Percentiles rank a stretch among this genome's conserved stretches.
Conservation (phyloP, 208 protist genomes). For the Crithidia bombi region DNA sequence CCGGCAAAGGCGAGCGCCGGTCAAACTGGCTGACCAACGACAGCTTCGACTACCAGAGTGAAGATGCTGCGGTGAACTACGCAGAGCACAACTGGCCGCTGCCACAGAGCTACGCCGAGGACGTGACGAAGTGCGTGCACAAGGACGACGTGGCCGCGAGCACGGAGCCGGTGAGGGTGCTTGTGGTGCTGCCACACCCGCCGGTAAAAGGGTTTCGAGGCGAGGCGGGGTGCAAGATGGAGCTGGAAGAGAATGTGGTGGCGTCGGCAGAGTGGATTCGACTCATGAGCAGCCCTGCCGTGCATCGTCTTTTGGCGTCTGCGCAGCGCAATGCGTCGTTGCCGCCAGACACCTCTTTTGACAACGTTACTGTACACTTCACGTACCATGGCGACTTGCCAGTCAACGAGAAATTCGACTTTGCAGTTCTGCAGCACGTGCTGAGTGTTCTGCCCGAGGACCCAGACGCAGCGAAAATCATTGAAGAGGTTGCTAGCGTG, state of each 20-base stretch:
- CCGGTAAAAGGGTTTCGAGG: not conserved
- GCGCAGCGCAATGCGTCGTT: conserved; percentile 23
- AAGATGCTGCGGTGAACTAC: conserved; percentile 79
- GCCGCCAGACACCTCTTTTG: conserved; percentile 1
- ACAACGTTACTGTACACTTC: conserved; percentile 21
- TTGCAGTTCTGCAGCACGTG: conserved; percentile 80
- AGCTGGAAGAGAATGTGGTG: not conserved
- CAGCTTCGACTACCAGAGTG: conserved; percentile 89
- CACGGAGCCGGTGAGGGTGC: conserved; percentile 20
- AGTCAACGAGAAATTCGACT: conserved; percentile 44
- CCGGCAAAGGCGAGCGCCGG: conserved; percentile 8
- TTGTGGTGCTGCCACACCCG: conserved; percentile 42
- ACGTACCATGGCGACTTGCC: conserved; percentile 29
- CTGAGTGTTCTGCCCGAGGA: conserved; percentile 45
- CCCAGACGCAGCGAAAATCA: conserved; percentile 26
- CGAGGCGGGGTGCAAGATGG: not conserved
- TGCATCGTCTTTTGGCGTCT: conserved; percentile 22
- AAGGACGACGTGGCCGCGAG: not conserved
- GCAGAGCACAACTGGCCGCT: conserved; percentile 38
- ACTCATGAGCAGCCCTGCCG: conserved; percentile 41
- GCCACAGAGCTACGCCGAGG: conserved; percentile 54
- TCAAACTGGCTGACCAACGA: conserved; percentile 79
- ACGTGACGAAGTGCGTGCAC: conserved; percentile 21
- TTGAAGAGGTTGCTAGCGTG: conserved; percentile 15
- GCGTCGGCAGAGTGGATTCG: conserved; percentile 35